A percentile compares a stretch with the other conserved stretches of the same genome.
phyloP scores from a whole-genome alignment of 2,329 filamentous ascomycete species.

The Hypoxylon sp. region DNA sequence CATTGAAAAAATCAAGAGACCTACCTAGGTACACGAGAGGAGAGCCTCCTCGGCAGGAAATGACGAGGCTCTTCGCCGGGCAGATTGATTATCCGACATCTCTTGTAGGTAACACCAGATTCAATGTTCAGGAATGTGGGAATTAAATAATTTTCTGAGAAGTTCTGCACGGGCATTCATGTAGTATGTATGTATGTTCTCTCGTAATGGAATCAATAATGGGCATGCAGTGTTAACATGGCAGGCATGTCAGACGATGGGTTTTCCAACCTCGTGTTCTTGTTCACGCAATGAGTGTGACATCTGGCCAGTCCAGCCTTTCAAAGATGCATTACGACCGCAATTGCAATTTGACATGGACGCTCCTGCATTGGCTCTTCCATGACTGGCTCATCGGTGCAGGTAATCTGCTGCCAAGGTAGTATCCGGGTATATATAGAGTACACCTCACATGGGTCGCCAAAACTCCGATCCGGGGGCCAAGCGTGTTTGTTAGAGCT shows the following conservation, averaged over 20 bases:
- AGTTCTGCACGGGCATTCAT: slow-evolving; percentile 21
- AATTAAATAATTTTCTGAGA: slow-evolving; percentile 21
- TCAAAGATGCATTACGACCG: slow-evolving; percentile 30
- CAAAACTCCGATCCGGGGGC: slow-evolving; percentile 46
- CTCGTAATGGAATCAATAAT: slow-evolving; percentile 21
- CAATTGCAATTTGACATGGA: slow-evolving; percentile 29
- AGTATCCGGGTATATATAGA: slow-evolving; percentile 55
- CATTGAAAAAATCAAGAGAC: slow-evolving; percentile 5
- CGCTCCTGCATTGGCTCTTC: slow-evolving; percentile 32
- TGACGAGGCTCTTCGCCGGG: background rate
- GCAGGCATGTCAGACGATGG: slow-evolving; percentile 20
- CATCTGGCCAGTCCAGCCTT: slow-evolving; percentile 37
- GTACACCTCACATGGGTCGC: slow-evolving; percentile 41
- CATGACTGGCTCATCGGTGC: slow-evolving; percentile 40
- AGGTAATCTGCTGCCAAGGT: slow-evolving; percentile 47
- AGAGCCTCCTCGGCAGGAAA: slow-evolving; percentile 11
- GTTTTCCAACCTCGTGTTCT: slow-evolving; percentile 37
- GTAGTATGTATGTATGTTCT: slow-evolving; percentile 24
- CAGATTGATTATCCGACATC: background rate
- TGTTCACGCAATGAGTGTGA: slow-evolving; percentile 23
- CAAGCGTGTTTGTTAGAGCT: slow-evolving; percentile 43
- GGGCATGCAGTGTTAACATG: slow-evolving; percentile 26
- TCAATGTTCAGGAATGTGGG: background rate
- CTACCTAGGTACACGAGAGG: slow-evolving; percentile 18
- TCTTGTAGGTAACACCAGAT: background rate